Conservation (phyloP, 2,329 filamentous ascomycete genomes). For the Trichoderma atroviride region DNA sequence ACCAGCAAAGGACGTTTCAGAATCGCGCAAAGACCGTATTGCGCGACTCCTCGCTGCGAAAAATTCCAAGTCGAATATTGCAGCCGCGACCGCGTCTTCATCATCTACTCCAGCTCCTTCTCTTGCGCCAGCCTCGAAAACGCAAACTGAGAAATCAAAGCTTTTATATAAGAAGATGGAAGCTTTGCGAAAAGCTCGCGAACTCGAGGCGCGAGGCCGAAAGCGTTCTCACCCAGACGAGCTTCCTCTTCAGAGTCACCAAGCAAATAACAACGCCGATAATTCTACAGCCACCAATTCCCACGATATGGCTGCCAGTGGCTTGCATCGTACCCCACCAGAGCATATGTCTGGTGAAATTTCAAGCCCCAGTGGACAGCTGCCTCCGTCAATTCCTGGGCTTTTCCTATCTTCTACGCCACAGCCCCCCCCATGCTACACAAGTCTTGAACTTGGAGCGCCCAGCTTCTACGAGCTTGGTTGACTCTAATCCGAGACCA, state of each 20-base stretch:
- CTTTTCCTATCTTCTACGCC: slow-evolving; percentile 40
- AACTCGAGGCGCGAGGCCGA: slow-evolving; percentile 50
- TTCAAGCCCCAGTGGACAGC: slow-evolving; percentile 13
- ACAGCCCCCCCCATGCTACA: slow-evolving; percentile 31
- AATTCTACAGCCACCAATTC: background rate
- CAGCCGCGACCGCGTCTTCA: slow-evolving; percentile 26
- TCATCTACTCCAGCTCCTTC: slow-evolving; percentile 1
- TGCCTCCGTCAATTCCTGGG: slow-evolving; percentile 41
- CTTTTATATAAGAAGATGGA: slow-evolving; percentile 78
- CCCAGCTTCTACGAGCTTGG: slow-evolving; percentile 69
- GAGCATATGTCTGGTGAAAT: slow-evolving; percentile 5
- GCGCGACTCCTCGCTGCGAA: slow-evolving; percentile 76
- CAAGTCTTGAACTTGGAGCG: slow-evolving; percentile 42
- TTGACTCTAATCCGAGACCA: slow-evolving; percentile 52
- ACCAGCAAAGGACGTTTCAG: slow-evolving; percentile 43
- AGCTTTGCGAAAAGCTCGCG: slow-evolving; percentile 64
- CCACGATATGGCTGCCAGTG: background rate
- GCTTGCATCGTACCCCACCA: background rate
- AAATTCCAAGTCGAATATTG: slow-evolving; percentile 53
- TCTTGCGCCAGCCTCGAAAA: slow-evolving; percentile 29
- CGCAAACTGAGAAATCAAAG: slow-evolving; percentile 68
- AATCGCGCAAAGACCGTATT: slow-evolving; percentile 76
- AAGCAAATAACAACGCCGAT: background rate
- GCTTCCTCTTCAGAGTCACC: slow-evolving; percentile 2
- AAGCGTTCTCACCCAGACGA: slow-evolving; percentile 30